phyloP scores from a whole-genome alignment of 371 early-diverging fungal species.

The Rhizopus stolonifer region DNA sequence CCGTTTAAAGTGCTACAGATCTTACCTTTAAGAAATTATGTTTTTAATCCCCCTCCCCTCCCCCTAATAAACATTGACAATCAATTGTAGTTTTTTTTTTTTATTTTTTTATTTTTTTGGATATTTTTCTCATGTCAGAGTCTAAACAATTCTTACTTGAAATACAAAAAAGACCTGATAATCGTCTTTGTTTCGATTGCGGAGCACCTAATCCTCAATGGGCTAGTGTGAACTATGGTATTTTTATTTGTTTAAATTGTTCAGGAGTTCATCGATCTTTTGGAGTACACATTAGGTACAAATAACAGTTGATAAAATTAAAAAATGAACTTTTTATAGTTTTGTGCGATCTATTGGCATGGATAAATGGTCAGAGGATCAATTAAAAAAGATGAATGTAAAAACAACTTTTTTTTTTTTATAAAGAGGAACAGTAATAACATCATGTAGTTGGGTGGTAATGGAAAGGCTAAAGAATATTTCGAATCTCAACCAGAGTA shows the following conservation, averaged over 20 bases:
- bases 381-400: conserved; percentile 89
- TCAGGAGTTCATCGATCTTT: conserved; percentile 91
- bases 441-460: conserved; percentile 81
- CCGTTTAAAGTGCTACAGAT: no score
- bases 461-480: conserved; percentile 84
- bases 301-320: no score
- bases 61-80: no score
- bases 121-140: conserved; percentile 33
- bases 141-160: conserved; percentile 69
- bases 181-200: conserved; percentile 83
- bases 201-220: conserved; percentile 85
- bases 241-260: conserved; percentile 97
- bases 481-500: conserved; percentile 87
- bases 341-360: conserved; percentile 98
- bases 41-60: no score
- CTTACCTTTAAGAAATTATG: no score
- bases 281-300: conserved; percentile 90
- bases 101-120: no score
- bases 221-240: conserved; percentile 95
- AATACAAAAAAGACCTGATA: conserved; percentile 70
- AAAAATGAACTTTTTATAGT: conserved; percentile 33
- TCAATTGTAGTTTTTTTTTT: no score
- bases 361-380: conserved; percentile 98
- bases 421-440: background rate
- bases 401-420: background rate